Percentiles rank a stretch among this genome's conserved stretches.
These are phyloP conservation scores for Artemisia tridentata DNA, from an alignment of 129 eudicot species.

Conservation along the genomic window DNA sequence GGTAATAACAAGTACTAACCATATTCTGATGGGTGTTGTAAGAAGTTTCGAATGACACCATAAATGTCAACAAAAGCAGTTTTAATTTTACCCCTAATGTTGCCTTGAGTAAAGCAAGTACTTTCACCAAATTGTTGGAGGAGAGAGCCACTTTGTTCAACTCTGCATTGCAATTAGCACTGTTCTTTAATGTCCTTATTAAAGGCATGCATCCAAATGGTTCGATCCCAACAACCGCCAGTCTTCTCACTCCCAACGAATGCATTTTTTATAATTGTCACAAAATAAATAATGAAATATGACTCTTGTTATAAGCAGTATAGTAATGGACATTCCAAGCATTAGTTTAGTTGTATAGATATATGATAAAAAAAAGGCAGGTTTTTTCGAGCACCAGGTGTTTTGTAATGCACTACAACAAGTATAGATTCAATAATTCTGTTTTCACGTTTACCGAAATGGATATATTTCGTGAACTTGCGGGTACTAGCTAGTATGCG, in stretches of 20 bases:
- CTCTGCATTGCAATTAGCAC: conserved; percentile 34
- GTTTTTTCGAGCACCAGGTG: no score
- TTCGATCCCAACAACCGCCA: conserved; percentile 53
- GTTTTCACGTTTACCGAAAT: no score
- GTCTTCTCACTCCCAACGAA: conserved; percentile 48
- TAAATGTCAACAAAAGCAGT: conserved; percentile 41
- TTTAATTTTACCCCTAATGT: conserved; percentile 29
- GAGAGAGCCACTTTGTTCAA: conserved; percentile 58
- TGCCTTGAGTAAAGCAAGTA: conserved; percentile 23
- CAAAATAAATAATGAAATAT: neutral
- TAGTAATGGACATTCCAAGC: no score
- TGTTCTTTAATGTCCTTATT: conserved; percentile 35
- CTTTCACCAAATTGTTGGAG: conserved; percentile 39
- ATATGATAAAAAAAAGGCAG: no score
- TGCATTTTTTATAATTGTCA: conserved; percentile 37
- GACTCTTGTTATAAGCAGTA: no score
- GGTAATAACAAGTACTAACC: conserved; percentile 31
- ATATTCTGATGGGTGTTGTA: conserved; percentile 37
- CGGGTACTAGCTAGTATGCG: no score
- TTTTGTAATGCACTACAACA: no score
- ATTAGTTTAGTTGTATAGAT: no score
- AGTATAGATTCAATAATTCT: no score
- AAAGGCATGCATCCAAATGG: conserved; percentile 68
- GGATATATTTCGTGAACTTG: no score
- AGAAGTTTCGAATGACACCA: conserved; percentile 26